These are phyloP conservation scores for Vitis hybrid DNA, from an alignment of 177 flowering plant species.

Conservation along the genomic window DNA sequence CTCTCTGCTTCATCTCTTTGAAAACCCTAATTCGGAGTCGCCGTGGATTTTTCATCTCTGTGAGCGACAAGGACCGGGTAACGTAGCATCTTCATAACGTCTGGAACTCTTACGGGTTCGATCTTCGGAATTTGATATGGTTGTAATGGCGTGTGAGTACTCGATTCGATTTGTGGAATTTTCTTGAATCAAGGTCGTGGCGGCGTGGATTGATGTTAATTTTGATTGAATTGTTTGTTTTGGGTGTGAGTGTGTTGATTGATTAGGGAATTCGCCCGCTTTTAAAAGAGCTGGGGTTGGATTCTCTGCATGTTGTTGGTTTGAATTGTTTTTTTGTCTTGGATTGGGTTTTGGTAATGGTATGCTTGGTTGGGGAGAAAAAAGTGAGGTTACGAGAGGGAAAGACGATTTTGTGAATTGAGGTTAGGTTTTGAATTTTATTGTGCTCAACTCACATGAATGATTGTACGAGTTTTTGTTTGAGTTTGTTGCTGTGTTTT, in stretches of 20 bases:
- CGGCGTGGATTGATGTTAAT: slow-evolving; percentile 1
- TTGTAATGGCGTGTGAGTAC: neutral
- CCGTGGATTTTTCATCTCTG: neutral
- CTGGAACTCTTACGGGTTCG: neutral
- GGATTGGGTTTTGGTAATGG: too few relatives aligned
- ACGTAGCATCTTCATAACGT: neutral
- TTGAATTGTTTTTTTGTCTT: too few relatives aligned
- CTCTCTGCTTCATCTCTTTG: neutral
- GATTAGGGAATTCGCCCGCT: neutral
- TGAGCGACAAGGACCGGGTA: slow-evolving; percentile 29
- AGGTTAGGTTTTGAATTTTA: neutral
- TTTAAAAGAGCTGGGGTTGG: too few relatives aligned
- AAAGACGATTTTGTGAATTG: neutral
- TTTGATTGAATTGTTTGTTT: slow-evolving; percentile 10
- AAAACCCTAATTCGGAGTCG: slow-evolving; percentile 23
- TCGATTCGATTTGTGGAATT: slow-evolving; percentile 11
- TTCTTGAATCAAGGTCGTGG: slow-evolving; percentile 4
- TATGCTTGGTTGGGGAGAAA: neutral
- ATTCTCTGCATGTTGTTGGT: too few relatives aligned
- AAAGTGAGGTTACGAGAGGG: too few relatives aligned
- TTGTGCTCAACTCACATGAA: neutral
- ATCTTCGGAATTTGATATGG: neutral
- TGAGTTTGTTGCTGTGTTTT: neutral
- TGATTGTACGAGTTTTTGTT: neutral
- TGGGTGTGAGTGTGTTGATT: neutral